Percentiles rank a stretch among this genome's conserved stretches.
Conservation (phyloP, 2,329 filamentous ascomycete genomes). For the Aspergillus eucalypticola region DNA sequence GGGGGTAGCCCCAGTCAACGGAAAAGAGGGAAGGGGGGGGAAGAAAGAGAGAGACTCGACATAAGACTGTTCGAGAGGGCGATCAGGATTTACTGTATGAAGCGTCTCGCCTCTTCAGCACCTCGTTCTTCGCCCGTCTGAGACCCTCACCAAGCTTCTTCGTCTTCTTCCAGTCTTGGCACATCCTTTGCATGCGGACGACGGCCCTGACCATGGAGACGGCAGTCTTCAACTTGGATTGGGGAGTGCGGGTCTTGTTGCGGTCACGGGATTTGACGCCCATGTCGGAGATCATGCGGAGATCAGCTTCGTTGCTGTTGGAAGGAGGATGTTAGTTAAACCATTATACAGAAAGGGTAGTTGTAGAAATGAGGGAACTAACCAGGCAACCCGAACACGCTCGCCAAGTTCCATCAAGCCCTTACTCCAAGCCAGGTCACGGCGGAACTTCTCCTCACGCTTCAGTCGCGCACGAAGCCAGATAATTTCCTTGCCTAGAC, state of each 20-base stretch:
- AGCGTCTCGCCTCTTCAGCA: conserved; percentile 40
- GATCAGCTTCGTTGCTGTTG: conserved; percentile 83
- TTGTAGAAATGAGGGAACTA: conserved; percentile 47
- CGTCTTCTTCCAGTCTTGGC: conserved; percentile 47
- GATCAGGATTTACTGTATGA: conserved; percentile 20
- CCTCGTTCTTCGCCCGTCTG: conserved; percentile 44
- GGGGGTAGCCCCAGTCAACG: background rate
- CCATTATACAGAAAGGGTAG: conserved; percentile 11
- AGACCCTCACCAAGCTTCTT: conserved; percentile 47
- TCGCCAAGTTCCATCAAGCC: conserved; percentile 81
- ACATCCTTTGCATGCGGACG: conserved; percentile 49
- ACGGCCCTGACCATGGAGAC: conserved; percentile 46
- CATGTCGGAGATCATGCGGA: conserved; percentile 81
- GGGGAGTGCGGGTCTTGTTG: conserved; percentile 34
- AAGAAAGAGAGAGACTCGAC: background rate
- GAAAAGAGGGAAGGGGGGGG: background rate
- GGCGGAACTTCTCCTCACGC: conserved; percentile 77
- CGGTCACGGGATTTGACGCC: conserved; percentile 58
- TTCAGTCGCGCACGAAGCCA: conserved; percentile 82
- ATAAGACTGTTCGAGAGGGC: background rate
- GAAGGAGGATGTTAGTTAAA: conserved; percentile 27
- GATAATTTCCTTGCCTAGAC: conserved; percentile 83
- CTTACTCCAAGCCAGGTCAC: conserved; percentile 83
- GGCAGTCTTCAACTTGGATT: conserved; percentile 45
- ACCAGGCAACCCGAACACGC: conserved; percentile 68